Evolutionary conservation across 768 basidiomycete species (phyloP).

Genomic region (Galerina marginata): DNA sequence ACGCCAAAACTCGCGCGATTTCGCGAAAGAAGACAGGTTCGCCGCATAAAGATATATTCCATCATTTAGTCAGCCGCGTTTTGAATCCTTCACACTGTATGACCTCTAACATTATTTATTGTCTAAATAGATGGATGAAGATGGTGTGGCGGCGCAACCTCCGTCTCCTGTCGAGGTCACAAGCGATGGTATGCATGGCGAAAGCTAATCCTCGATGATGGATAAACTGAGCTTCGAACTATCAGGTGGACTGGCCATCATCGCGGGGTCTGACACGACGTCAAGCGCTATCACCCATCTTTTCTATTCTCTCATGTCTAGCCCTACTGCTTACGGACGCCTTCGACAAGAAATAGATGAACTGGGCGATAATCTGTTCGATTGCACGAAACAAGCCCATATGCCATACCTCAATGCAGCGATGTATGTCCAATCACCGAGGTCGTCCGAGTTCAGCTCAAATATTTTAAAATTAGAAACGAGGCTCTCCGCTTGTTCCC

Average conservation of each 20-base stretch:
- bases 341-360: constrained; percentile 35
- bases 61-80: constrained; percentile 30
- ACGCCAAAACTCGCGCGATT: constrained; percentile 28
- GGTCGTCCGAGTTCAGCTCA: not conserved
- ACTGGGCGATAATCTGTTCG: constrained; percentile 22
- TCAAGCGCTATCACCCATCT: constrained; percentile 31
- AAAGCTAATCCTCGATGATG: not conserved
- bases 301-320: constrained; percentile 32
- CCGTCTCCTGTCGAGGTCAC: constrained; percentile 39
- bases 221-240: not conserved
- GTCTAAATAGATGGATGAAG: constrained; percentile 43
- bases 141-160: constrained; percentile 35
- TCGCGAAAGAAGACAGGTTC: constrained; percentile 32
- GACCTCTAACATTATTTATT: constrained; percentile 3
- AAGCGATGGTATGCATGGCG: constrained; percentile 38
- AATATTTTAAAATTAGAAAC: constrained; percentile 27
- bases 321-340: constrained; percentile 29
- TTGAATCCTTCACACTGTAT: not conserved
- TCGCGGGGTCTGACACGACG: constrained; percentile 38
- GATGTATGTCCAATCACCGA: constrained; percentile 29
- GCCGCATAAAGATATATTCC: constrained; percentile 35
- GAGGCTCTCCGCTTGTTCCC: constrained; percentile 44
- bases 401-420: constrained; percentile 37
- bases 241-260: constrained; percentile 29
- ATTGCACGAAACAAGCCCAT: constrained; percentile 31